phyloP scores from a whole-genome alignment of 129 eudicot species.

The Escallonia herrerae region DNA sequence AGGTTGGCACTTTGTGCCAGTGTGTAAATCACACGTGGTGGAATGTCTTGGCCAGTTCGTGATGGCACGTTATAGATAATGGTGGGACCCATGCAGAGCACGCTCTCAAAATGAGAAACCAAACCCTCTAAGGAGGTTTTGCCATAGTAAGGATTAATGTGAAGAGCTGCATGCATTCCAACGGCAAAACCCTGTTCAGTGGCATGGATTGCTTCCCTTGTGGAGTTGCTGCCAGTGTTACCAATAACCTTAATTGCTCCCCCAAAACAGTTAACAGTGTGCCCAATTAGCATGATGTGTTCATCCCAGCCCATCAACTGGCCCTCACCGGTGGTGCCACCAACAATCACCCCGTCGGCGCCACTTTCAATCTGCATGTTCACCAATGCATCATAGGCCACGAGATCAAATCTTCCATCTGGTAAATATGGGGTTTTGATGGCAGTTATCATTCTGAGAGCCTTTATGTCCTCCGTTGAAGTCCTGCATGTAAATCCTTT shows the following conservation, averaged over 20 bases:
- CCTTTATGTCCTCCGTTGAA: constrained; percentile 59
- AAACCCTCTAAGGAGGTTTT: constrained; percentile 71
- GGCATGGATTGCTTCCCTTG: constrained; percentile 73
- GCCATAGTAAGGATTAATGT: constrained; percentile 84
- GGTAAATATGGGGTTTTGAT: constrained; percentile 88
- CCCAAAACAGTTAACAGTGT: constrained; percentile 81
- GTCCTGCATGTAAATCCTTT: constrained; percentile 42
- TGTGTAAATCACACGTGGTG: constrained; percentile 44
- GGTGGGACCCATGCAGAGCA: constrained; percentile 75
- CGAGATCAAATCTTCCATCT: constrained; percentile 78
- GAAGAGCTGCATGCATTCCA: constrained; percentile 84
- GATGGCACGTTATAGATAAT: constrained; percentile 72
- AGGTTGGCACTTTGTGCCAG: constrained; percentile 47
- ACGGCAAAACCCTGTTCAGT: constrained; percentile 80
- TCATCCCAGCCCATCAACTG: constrained; percentile 84
- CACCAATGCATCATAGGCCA: constrained; percentile 76
- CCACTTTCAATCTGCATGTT: constrained; percentile 61
- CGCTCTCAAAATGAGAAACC: constrained; percentile 58
- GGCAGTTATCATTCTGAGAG: constrained; percentile 66
- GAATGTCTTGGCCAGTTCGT: constrained; percentile 80
- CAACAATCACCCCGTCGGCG: constrained; percentile 55
- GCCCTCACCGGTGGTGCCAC: constrained; percentile 78
- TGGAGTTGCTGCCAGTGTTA: constrained; percentile 77
- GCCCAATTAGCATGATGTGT: constrained; percentile 75
- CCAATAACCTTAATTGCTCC: constrained; percentile 74